Conservation (phyloP, 2,329 filamentous ascomycete genomes). For the Phialocephala subalpina region DNA sequence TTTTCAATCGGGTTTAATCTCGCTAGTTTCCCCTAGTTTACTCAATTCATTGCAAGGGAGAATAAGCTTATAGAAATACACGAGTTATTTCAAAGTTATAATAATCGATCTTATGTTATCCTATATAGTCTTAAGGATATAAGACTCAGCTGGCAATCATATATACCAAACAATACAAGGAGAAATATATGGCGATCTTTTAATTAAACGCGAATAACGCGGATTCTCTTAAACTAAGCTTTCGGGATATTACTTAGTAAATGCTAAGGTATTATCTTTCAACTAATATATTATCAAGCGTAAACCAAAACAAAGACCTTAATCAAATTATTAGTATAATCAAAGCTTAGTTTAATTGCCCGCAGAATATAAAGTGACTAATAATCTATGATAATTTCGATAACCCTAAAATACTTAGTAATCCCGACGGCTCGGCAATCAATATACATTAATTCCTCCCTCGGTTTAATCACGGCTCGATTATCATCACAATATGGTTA, state of each 20-base stretch:
- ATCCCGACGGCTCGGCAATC: slow-evolving; percentile 6
- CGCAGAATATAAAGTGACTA: slow-evolving; percentile 19
- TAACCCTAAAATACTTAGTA: slow-evolving; percentile 14
- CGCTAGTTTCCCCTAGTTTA: slow-evolving; percentile 36
- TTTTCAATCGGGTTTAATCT: slow-evolving; percentile 44
- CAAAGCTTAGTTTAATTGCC: slow-evolving; percentile 18
- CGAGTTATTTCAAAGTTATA: slow-evolving; percentile 37
- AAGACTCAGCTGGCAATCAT: slow-evolving; percentile 27
- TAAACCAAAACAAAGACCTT: slow-evolving; percentile 16
- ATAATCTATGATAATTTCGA: slow-evolving; percentile 4
- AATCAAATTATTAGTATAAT: slow-evolving; percentile 13
- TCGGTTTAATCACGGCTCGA: slow-evolving; percentile 21
- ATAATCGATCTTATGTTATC: slow-evolving; percentile 24
- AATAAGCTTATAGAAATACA: slow-evolving; percentile 44
- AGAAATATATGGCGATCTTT: slow-evolving; percentile 32
- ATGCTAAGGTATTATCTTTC: slow-evolving; percentile 19
- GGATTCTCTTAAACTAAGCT: slow-evolving; percentile 41
- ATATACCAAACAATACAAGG: slow-evolving; percentile 42
- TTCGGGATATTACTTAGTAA: slow-evolving; percentile 29
- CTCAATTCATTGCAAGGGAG: slow-evolving; percentile 45
- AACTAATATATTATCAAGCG: slow-evolving; percentile 1
- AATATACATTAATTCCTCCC: slow-evolving; percentile 22
- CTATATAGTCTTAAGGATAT: slow-evolving; percentile 19
- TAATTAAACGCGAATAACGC: slow-evolving; percentile 23
- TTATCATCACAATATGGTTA: slow-evolving; percentile 25